phyloP scores from a whole-genome alignment of 306 rosid genomes.

The Benincasa hispida region DNA sequence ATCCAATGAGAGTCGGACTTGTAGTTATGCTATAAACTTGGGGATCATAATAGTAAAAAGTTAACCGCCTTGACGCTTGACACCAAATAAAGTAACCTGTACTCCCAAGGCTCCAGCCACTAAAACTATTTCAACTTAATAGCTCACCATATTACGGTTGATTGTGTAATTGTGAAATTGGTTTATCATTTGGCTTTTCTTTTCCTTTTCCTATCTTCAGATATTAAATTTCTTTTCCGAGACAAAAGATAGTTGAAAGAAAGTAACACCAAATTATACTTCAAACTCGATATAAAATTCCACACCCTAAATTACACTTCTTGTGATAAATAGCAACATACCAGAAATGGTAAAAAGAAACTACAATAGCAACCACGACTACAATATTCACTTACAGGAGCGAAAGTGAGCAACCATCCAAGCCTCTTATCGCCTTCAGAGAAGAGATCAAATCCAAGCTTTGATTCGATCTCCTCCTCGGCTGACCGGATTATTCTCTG shows the following conservation, averaged over 20 bases:
- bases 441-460: constrained; percentile 67
- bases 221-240: not conserved
- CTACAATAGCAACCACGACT: not conserved
- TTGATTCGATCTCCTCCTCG: constrained; percentile 80
- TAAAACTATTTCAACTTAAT: not conserved
- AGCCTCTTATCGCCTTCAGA: constrained; percentile 82
- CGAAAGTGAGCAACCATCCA: constrained; percentile 78
- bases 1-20: not conserved
- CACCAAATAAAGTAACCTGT: not conserved
- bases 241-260: not conserved
- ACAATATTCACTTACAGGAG: constrained; percentile 44
- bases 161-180: not conserved
- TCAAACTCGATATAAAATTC: not conserved
- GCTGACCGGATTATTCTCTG: constrained; percentile 57
- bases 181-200: not conserved
- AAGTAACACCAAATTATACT: not conserved
- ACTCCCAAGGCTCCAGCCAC: not conserved
- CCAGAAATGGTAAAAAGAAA: not conserved
- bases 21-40: not conserved
- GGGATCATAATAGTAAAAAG: not conserved
- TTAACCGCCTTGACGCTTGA: not conserved
- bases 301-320: not conserved
- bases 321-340: not conserved
- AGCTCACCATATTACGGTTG: not conserved
- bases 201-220: not conserved